Percentiles rank a stretch among this genome's conserved stretches.
phyloP scores from a whole-genome alignment of 2,329 filamentous ascomycete genomes.

The Ceratocystis eucalypticola region DNA sequence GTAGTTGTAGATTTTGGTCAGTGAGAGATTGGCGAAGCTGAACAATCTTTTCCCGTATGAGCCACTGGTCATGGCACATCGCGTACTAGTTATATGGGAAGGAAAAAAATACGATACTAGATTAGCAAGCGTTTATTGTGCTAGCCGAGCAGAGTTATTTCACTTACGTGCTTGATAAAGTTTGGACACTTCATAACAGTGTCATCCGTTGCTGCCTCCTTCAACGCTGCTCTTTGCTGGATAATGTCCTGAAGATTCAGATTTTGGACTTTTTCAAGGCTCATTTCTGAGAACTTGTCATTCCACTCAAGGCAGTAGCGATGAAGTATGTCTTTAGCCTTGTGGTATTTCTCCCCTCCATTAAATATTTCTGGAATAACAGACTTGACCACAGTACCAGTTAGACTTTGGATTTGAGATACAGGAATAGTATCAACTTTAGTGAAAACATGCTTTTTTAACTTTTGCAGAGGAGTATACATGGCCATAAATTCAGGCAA shows the following conservation, averaged over 20 bases:
- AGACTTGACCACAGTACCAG: constrained; percentile 49
- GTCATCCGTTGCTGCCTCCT: constrained; percentile 47
- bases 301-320: constrained; percentile 52
- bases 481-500: constrained; percentile 54
- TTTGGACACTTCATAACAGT: constrained; percentile 56
- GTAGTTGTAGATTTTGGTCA: constrained; percentile 86
- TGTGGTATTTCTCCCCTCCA: constrained; percentile 34
- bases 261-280: constrained; percentile 70
- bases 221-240: constrained; percentile 53
- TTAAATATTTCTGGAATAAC: constrained; percentile 46
- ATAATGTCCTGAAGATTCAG: constrained; percentile 68
- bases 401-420: constrained; percentile 71
- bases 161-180: constrained; percentile 75
- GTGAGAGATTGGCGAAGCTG: constrained; percentile 81
- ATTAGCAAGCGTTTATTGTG: constrained; percentile 1
- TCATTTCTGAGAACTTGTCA: constrained; percentile 61
- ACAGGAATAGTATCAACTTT: constrained; percentile 59
- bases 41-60: constrained; percentile 85
- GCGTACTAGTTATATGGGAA: constrained; percentile 49
- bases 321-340: constrained; percentile 55
- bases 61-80: constrained; percentile 93
- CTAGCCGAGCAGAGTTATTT: not conserved
- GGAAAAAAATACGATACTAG: not conserved
- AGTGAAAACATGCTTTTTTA: constrained; percentile 51
- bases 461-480: constrained; percentile 54